Conservation (phyloP, 1,284 basidiomycete species). For the Trametes hirsuta region DNA sequence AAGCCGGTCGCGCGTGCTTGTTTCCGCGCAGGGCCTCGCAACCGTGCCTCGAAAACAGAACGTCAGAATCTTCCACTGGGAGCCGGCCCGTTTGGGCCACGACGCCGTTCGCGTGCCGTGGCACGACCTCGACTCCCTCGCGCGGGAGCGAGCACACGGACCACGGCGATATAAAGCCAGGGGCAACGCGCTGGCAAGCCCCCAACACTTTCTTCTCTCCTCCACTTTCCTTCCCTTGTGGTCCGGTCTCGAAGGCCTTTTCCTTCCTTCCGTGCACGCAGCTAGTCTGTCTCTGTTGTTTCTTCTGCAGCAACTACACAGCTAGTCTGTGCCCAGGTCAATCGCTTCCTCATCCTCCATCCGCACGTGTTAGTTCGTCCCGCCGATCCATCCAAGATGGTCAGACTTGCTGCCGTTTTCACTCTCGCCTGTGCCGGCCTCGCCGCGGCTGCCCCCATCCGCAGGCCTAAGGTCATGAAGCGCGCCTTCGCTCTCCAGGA, state of each 20-base stretch:
- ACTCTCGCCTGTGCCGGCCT: constrained; percentile 17
- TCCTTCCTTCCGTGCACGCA: constrained; percentile 24
- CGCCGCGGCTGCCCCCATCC: constrained; percentile 18
- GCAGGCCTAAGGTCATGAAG: constrained; percentile 4
- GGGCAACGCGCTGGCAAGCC: background rate
- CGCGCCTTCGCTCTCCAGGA: constrained; percentile 21
- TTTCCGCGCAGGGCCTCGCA: constrained; percentile 8
- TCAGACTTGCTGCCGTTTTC: constrained; percentile 17
- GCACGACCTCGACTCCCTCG: background rate
- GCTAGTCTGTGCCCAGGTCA: constrained; percentile 25
- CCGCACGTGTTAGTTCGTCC: background rate
- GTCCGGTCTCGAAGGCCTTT: constrained; percentile 29
- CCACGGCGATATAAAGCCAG: constrained; percentile 4
- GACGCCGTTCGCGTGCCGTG: background rate
- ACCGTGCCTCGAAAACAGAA: constrained; percentile 21
- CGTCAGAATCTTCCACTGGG: constrained; percentile 14
- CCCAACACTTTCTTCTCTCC: constrained; percentile 21
- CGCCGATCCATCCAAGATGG: constrained; percentile 8
- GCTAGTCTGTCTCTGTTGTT: constrained; percentile 29
- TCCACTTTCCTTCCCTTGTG: constrained; percentile 25
- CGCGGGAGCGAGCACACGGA: background rate
- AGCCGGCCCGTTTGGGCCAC: background rate
- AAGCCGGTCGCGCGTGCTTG: constrained; percentile 4
- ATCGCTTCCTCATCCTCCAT: background rate
- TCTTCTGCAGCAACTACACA: constrained; percentile 24